Evolutionary conservation across 2,329 filamentous ascomycete genomes (phyloP).

Genomic region (Bipolaris sorokiniana): DNA sequence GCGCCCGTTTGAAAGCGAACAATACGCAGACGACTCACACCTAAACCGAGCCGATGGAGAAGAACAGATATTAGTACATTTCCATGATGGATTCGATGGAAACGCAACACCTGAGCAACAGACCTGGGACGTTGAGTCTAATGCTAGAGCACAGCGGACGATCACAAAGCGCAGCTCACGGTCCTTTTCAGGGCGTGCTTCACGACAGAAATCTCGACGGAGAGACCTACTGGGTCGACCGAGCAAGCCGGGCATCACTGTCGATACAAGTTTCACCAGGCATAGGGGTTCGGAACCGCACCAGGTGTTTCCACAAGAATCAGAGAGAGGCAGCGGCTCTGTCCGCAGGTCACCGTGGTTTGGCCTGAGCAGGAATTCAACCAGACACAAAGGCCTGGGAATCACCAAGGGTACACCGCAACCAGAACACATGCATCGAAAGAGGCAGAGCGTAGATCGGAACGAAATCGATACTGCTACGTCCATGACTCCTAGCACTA

Average conservation of each 20-base stretch:
- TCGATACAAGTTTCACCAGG: constrained; percentile 71
- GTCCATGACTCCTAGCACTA: constrained; percentile 37
- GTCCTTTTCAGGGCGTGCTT: constrained; percentile 45
- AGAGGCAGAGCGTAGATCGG: constrained; percentile 22
- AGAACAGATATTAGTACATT: constrained; percentile 37
- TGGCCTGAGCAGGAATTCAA: constrained; percentile 34
- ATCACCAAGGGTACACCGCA: constrained; percentile 46
- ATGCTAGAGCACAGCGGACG: constrained; percentile 35
- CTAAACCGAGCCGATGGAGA: constrained; percentile 27
- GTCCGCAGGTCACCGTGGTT: constrained; percentile 41
- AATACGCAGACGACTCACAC: constrained; percentile 5
- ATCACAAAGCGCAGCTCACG: constrained; percentile 42
- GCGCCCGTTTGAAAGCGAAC: constrained; percentile 5
- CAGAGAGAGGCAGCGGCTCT: constrained; percentile 27
- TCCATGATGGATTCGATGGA: constrained; percentile 22
- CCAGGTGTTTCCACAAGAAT: constrained; percentile 51
- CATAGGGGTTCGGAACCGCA: constrained; percentile 54
- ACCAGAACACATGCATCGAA: constrained; percentile 27
- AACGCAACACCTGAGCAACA: constrained; percentile 5
- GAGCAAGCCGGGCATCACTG: constrained; percentile 66
- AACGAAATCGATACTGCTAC: constrained; percentile 39
- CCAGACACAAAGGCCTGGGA: constrained; percentile 42
- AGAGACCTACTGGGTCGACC: constrained; percentile 66
- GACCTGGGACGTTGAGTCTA: constrained; percentile 34
- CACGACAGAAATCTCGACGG: constrained; percentile 61